These are phyloP conservation scores for Phylloporus arenicola DNA, from an alignment of 768 basidiomycete species.

Conservation along the genomic window DNA sequence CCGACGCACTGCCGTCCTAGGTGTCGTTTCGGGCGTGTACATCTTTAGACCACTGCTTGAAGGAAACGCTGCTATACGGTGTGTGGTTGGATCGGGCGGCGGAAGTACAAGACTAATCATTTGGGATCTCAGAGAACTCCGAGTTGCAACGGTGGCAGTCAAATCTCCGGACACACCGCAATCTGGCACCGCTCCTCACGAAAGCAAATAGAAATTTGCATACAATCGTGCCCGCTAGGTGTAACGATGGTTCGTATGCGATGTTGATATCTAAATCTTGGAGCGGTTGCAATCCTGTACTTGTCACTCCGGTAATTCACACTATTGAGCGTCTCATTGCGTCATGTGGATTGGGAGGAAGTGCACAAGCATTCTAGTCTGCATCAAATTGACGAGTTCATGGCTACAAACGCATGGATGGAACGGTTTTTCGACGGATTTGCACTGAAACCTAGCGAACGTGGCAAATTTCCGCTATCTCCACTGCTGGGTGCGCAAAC, in stretches of 20 bases:
- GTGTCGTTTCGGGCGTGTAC: conserved; percentile 58
- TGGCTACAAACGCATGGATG: conserved; percentile 2
- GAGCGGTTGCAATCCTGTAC: neutral
- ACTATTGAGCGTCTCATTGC: neutral
- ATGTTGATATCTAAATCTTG: neutral
- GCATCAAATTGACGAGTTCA: conserved; percentile 1
- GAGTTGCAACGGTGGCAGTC: neutral
- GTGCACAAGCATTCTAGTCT: conserved; percentile 10
- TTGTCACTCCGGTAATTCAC: neutral
- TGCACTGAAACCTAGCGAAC: conserved; percentile 16
- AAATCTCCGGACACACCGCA: conserved; percentile 4
- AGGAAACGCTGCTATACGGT: conserved; percentile 10
- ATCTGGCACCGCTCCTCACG: neutral
- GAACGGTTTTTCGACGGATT: conserved; percentile 3
- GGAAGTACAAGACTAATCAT: neutral
- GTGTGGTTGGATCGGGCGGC: neutral
- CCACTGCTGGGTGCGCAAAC: conserved; percentile 14
- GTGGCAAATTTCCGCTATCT: conserved; percentile 27
- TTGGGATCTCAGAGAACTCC: conserved; percentile 11
- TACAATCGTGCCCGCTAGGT: neutral
- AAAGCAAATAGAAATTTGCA: conserved; percentile 8
- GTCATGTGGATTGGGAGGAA: conserved; percentile 11
- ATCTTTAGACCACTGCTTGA: conserved; percentile 53
- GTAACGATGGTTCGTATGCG: neutral
- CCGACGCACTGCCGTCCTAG: conserved; percentile 28